Evolutionary conservation across 1,284 basidiomycete genomes (phyloP).

Genomic region (Melampsora abietis-canadensis): DNA sequence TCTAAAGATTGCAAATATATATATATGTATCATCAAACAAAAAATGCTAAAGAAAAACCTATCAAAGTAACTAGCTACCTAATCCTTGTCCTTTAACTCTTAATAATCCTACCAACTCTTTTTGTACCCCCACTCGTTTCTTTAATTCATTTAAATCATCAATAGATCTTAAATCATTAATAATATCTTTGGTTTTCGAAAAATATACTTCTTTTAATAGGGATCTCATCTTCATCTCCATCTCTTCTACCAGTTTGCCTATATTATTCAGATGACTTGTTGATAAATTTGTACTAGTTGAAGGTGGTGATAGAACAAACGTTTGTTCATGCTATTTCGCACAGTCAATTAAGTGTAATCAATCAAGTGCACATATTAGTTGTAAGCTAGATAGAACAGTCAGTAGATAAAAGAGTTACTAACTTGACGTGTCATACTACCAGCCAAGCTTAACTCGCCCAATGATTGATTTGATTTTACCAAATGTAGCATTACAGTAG

Average conservation of each 20-base stretch:
- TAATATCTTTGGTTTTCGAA: slow-evolving; percentile 92
- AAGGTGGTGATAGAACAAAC: slow-evolving; percentile 60
- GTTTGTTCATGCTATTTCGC: slow-evolving; percentile 72
- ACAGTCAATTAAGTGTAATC: too few species aligned
- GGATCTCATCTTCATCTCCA: slow-evolving; percentile 98
- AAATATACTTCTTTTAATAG: slow-evolving; percentile 95
- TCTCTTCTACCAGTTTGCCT: slow-evolving; percentile 92
- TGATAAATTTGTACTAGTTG: slow-evolving; percentile 60
- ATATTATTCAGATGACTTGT: slow-evolving; percentile 82
- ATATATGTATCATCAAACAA: too few species aligned
- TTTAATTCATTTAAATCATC: slow-evolving; percentile 79
- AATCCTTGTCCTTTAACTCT: slow-evolving; percentile 45
- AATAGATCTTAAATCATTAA: slow-evolving; percentile 81
- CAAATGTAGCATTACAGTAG: slow-evolving; percentile 94
- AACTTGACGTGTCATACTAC: slow-evolving; percentile 95
- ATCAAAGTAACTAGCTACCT: not conserved
- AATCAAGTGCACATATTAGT: not conserved
- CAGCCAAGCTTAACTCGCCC: slow-evolving; percentile 79
- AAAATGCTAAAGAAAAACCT: too few species aligned
- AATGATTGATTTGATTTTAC: slow-evolving; percentile 63
- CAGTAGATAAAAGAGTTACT: slow-evolving; percentile 48
- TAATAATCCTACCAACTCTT: slow-evolving; percentile 75
- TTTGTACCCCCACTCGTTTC: slow-evolving; percentile 79
- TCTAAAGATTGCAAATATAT: too few species aligned
- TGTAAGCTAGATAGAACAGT: not conserved